Evolutionary conservation across 129 eudicot species (phyloP).

Genomic region (Centaurea solstitialis): DNA sequence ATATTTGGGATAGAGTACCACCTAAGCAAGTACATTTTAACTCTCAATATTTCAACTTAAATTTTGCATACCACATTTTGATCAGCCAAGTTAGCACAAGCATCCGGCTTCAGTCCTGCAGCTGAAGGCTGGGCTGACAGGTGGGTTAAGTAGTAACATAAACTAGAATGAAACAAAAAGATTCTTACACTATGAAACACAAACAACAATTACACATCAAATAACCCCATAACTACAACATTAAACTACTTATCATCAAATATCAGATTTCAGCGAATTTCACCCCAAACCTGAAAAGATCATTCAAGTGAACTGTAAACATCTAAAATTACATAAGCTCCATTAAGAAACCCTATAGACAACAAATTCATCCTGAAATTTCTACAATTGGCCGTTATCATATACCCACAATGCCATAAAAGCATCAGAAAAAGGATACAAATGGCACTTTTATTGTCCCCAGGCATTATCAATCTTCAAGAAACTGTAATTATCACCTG

Average conservation of each 20-base stretch:
- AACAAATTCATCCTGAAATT: not conserved
- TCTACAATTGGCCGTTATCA: not conserved
- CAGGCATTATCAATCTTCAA: constrained; percentile 51
- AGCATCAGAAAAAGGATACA: constrained; percentile 44
- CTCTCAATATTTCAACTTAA: not conserved
- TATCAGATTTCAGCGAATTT: not conserved
- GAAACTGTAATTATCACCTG: constrained; percentile 21
- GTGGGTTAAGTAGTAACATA: constrained; percentile 22
- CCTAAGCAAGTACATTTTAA: not conserved
- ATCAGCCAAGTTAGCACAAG: constrained; percentile 26
- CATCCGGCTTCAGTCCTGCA: constrained; percentile 43
- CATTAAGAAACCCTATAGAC: not conserved
- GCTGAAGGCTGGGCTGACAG: constrained; percentile 46
- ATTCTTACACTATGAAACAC: not conserved
- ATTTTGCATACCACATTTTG: constrained; percentile 46
- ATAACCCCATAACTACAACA: not conserved
- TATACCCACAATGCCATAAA: not conserved
- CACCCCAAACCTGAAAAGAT: not conserved
- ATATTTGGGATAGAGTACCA: not conserved
- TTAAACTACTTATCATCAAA: not conserved
- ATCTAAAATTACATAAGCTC: not conserved
- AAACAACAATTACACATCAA: not conserved
- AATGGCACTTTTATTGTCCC: constrained; percentile 50
- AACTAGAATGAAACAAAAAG: not conserved
- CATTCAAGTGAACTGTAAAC: constrained; percentile 8